phyloP scores from a whole-genome alignment of 2,329 filamentous ascomycete species.

The Cytospora piceae region DNA sequence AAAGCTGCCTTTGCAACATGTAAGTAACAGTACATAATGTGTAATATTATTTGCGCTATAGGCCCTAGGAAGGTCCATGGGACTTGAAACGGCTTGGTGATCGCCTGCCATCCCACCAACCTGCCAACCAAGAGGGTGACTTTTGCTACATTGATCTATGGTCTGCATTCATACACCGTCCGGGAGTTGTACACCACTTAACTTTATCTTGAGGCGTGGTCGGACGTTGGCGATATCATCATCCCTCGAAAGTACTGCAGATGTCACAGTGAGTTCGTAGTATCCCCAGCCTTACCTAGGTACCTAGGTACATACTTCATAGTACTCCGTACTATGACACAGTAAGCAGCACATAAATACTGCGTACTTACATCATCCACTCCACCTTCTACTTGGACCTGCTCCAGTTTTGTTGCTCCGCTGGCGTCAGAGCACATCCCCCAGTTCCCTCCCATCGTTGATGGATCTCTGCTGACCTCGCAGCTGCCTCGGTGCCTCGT shows the following conservation, averaged over 20 bases:
- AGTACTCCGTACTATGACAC: not conserved
- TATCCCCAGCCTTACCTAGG: not conserved
- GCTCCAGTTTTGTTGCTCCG: conserved; percentile 24
- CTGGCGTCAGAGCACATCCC: conserved; percentile 28
- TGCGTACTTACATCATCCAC: conserved; percentile 14
- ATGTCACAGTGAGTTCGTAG: not conserved
- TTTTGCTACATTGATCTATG: not conserved
- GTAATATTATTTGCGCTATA: not conserved
- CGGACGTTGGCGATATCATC: not conserved
- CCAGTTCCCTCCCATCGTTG: conserved; percentile 2
- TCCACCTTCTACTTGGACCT: conserved; percentile 9
- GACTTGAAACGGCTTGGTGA: not conserved
- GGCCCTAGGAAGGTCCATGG: not conserved
- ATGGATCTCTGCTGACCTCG: conserved; percentile 13
- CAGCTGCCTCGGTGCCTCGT: not conserved
- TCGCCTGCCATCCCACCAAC: not conserved
- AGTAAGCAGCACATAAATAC: not conserved
- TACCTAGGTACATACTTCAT: not conserved
- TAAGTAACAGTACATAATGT: not conserved
- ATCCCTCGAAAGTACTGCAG: not conserved
- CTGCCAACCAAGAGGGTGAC: not conserved
- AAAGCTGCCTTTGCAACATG: not conserved
- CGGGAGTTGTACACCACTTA: not conserved
- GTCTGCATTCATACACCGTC: not conserved
- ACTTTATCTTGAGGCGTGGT: not conserved